Evolutionary conservation across 169 alveolate genomes (phyloP), one percentile per base, ranked within the genome.

Genomic region (Cryptosporidium ryanae): DNA sequence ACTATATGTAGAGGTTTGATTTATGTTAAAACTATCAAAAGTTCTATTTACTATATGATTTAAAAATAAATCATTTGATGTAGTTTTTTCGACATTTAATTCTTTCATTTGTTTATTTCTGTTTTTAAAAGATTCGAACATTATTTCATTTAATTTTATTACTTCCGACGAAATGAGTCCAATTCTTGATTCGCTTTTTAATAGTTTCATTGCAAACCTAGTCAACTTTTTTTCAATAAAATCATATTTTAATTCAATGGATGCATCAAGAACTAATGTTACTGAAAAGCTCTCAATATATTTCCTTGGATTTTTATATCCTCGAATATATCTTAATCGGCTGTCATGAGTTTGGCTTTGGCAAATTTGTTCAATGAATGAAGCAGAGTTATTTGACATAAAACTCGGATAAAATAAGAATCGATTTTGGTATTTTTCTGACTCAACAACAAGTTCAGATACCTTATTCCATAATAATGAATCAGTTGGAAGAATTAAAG

Each of bases 381-480:
- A 10, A 6, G 8, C 13, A 6, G 46, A 38, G 18, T 18, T 32
- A 61, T 7, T 25, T 8, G 66, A 21, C 0, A 44, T 59, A 21
- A 49, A 59, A 15, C 68, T 23, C 38, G 87, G 87, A 32, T 29
- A 76, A 38, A 76, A 76, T 23, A 61, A 15, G 23, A 76, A 76
- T 52, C 87, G 57, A 44, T 76, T n/a, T 8, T 61, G 71, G 46
- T 23, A 59, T 2, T 55, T 52, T n/a, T 34, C 59, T 59, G 87
- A 38, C 23, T 76, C 87, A 57, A 76, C 59, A 5, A 76, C 87
- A 21, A 76, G 63, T 34, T 76, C 87, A 21, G 87, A 76, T 55
- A 38, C 44, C 43, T 76, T 76, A 32, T 76, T 61, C 70, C 87
- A 76, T 31, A 76, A 61, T 21, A 32, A 27, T 38, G 87, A 25